Conservation (phyloP, 306 rosid species). For the Rosa chinensis region DNA sequence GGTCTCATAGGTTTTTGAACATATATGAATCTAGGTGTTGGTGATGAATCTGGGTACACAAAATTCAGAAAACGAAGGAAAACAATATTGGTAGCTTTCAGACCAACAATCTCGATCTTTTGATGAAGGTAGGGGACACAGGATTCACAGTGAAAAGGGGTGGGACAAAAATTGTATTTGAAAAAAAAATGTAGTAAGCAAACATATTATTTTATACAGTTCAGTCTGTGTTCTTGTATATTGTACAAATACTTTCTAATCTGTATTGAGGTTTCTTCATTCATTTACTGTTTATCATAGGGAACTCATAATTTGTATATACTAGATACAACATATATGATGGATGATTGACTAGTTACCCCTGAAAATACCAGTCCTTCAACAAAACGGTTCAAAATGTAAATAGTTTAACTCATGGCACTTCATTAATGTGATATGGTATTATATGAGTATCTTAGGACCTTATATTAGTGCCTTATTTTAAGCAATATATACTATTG, state of each 20-base stretch:
- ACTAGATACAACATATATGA: constrained; percentile 40
- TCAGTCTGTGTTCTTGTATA: neutral
- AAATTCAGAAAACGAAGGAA: no score
- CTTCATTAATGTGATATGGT: constrained; percentile 16
- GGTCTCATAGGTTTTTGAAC: no score
- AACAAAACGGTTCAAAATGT: constrained; percentile 81
- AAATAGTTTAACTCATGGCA: constrained; percentile 46
- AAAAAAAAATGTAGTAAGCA: neutral
- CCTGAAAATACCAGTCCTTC: constrained; percentile 60
- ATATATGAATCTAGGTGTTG: no score
- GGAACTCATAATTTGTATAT: constrained; percentile 38
- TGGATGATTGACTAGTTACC: constrained; percentile 43
- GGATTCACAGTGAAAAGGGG: no score
- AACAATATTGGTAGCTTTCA: no score
- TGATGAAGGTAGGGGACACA: no score
- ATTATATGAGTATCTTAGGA: constrained; percentile 21
- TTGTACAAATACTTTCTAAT: neutral
- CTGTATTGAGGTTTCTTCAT: constrained; percentile 25
- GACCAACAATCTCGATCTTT: no score
- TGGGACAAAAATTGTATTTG: neutral
- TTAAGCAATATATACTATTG: neutral
- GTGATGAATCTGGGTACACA: no score
- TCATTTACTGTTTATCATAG: constrained; percentile 34
- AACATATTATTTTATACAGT: constrained; percentile 14
- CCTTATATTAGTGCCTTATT: neutral